Conservation (phyloP, 1,284 basidiomycete genomes). For the Athelia sp. region DNA sequence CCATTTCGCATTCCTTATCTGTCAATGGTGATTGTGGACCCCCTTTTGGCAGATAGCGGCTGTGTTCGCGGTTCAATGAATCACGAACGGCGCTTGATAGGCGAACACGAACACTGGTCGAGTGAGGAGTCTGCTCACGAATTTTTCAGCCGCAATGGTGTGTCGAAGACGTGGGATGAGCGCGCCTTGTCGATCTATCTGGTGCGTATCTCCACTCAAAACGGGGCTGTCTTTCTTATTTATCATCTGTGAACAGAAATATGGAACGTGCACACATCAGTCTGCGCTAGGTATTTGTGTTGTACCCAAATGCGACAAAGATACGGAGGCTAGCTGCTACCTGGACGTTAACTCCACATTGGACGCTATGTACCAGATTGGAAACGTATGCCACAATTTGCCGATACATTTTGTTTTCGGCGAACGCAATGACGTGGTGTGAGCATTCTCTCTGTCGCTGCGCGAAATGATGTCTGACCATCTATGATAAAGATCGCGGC, state of each 20-base stretch:
- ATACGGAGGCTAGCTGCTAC: conserved; percentile 5
- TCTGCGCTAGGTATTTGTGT: not conserved
- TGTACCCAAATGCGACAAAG: conserved; percentile 6
- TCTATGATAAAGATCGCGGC: not conserved
- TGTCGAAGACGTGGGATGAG: conserved; percentile 7
- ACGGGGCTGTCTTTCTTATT: not conserved
- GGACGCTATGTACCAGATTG: conserved; percentile 6
- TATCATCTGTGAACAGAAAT: not conserved
- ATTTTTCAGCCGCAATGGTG: conserved; percentile 2
- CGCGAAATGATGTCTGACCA: too few species aligned
- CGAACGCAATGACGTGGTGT: conserved; percentile 7
- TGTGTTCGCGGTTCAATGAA: conserved; percentile 1
- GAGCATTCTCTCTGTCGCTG: not conserved
- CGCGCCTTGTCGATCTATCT: conserved; percentile 3
- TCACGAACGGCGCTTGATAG: not conserved
- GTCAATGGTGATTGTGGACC: conserved; percentile 7
- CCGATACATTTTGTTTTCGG: conserved; percentile 7
- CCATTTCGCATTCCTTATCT: conserved; percentile 1
- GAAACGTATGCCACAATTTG: conserved; percentile 2
- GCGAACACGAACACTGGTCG: not conserved
- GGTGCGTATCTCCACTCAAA: not conserved
- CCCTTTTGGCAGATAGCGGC: conserved; percentile 3
- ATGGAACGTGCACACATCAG: not conserved
- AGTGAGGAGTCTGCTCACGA: conserved; percentile 4
- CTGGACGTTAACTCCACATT: conserved; percentile 4